These are phyloP conservation scores for Hordeum marinum DNA, from an alignment of 176 grass and related monocot species.

Conservation along the genomic window DNA sequence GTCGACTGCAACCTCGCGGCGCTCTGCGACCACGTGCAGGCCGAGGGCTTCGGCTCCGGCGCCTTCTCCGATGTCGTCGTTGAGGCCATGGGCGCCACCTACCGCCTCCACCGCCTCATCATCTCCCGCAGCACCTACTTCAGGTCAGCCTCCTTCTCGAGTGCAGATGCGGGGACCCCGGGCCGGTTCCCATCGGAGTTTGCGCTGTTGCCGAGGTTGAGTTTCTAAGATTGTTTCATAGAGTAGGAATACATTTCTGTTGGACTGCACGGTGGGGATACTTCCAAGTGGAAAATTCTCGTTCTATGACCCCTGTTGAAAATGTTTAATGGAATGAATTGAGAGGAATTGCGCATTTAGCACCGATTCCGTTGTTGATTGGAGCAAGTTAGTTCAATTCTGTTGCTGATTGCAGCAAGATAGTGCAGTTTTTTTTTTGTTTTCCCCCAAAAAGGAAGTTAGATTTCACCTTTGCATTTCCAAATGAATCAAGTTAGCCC, in stretches of 20 bases:
- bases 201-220: background rate
- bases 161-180: background rate
- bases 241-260: slow-evolving; percentile 3
- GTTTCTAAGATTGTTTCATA: background rate
- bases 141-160: slow-evolving; percentile 35
- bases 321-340: background rate
- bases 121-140: slow-evolving; percentile 97
- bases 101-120: slow-evolving; percentile 89
- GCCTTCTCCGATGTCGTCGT: slow-evolving; percentile 89
- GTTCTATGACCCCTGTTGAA: background rate
- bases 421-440: background rate
- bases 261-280: background rate
- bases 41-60: slow-evolving; percentile 75
- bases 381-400: background rate
- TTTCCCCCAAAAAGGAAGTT: background rate
- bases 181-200: background rate
- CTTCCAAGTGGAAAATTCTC: background rate
- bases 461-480: background rate
- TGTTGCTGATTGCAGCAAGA: no score
- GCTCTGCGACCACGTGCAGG: slow-evolving; percentile 87
- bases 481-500: background rate
- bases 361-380: background rate
- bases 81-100: slow-evolving; percentile 84
- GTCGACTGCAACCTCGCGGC: slow-evolving; percentile 85
- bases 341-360: background rate